phyloP scores from a whole-genome alignment of 1,284 basidiomycete species.

The Apiotrichum sp. region DNA sequence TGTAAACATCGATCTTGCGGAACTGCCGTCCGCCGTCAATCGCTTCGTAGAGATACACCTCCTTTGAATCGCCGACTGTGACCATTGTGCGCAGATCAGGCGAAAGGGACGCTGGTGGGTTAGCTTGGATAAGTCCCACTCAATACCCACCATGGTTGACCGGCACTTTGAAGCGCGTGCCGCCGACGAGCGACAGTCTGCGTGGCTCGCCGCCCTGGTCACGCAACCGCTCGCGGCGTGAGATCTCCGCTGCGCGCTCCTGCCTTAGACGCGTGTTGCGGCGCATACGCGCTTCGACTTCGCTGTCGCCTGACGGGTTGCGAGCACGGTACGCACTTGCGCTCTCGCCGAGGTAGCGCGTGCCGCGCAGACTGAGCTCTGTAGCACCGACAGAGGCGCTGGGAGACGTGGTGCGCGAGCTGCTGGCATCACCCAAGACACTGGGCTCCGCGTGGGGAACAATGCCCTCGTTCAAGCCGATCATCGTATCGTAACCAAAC shows the following conservation, averaged over 20 bases:
- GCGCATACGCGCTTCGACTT: neutral
- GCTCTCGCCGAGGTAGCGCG: conserved; percentile 15
- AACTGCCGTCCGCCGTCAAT: conserved; percentile 42
- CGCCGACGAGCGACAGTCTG: conserved; percentile 34
- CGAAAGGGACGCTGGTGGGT: conserved; percentile 38
- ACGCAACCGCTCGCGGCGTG: conserved; percentile 1
- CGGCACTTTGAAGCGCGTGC: conserved; percentile 36
- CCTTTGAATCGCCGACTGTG: conserved; percentile 45
- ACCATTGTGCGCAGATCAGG: conserved; percentile 45
- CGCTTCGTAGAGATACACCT: conserved; percentile 44
- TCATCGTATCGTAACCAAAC: conserved; percentile 9
- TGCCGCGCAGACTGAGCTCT: conserved; percentile 8
- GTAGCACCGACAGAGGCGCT: neutral
- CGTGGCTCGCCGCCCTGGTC: conserved; percentile 11
- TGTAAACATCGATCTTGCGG: conserved; percentile 38
- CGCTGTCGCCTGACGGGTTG: conserved; percentile 5
- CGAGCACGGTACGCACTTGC: conserved; percentile 10
- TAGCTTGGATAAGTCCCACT: neutral
- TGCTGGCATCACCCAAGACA: neutral
- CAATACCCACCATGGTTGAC: conserved; percentile 44
- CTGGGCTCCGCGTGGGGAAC: conserved; percentile 3
- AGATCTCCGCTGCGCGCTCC: conserved; percentile 6
- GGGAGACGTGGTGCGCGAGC: neutral
- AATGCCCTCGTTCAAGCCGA: conserved; percentile 12
- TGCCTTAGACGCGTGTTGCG: neutral